phyloP scores from a whole-genome alignment of 371 early-diverging fungal genomes.

The Mucor plumbeus region DNA sequence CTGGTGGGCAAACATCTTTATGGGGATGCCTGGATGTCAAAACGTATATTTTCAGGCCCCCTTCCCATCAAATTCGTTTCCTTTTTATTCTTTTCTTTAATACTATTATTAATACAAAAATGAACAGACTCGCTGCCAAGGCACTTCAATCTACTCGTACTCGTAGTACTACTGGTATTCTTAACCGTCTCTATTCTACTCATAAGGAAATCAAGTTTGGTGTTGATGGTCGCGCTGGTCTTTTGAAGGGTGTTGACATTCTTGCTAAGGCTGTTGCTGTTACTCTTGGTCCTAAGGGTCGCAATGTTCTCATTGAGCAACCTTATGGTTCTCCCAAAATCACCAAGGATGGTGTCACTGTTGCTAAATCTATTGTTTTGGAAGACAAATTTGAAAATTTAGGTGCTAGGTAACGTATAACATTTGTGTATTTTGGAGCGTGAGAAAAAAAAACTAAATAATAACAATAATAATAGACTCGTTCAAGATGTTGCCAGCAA shows the following conservation, averaged over 20 bases:
- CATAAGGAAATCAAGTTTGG: slow-evolving; percentile 97
- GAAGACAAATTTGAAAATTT: slow-evolving; percentile 98
- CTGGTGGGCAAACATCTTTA: slow-evolving; percentile 2
- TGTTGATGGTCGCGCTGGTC: slow-evolving; percentile 91
- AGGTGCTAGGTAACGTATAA: slow-evolving; percentile 78
- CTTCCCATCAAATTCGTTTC: slow-evolving; percentile 13
- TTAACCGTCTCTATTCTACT: slow-evolving; percentile 77
- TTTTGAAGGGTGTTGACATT: slow-evolving; percentile 93
- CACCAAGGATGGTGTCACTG: slow-evolving; percentile 99
- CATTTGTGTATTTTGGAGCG: not conserved
- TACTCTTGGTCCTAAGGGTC: slow-evolving; percentile 97
- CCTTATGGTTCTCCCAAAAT: slow-evolving; percentile 98
- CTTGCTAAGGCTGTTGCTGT: slow-evolving; percentile 98
- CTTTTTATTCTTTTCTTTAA: not conserved
- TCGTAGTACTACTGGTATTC: slow-evolving; percentile 45
- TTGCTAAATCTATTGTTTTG: slow-evolving; percentile 94
- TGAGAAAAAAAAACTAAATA: slow-evolving; percentile 12
- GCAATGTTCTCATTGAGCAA: slow-evolving; percentile 98
- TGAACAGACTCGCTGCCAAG: slow-evolving; percentile 52
- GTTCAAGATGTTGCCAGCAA: slow-evolving; percentile 99
- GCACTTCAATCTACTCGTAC: slow-evolving; percentile 40
- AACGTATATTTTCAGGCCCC: slow-evolving; percentile 27
- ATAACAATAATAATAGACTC: slow-evolving; percentile 55
- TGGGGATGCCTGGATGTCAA: slow-evolving; percentile 6
- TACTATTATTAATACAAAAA: slow-evolving; percentile 10